Conservation (phyloP, 2,329 filamentous ascomycete species). For the Verticillium dahliae region DNA sequence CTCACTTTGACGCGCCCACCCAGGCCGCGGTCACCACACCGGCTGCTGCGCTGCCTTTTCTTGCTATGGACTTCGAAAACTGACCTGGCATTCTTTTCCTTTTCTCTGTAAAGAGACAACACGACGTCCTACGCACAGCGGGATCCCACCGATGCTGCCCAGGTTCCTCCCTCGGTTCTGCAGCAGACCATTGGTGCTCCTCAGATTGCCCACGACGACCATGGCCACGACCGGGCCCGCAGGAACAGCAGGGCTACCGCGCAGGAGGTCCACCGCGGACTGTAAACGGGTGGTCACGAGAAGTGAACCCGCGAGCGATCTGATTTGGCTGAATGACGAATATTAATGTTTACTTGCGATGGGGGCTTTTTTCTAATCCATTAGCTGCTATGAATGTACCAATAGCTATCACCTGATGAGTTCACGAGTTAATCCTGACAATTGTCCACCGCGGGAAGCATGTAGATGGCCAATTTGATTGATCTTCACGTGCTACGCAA, state of each 20-base stretch:
- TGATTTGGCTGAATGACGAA: not conserved
- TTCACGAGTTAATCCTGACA: not conserved
- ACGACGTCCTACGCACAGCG: constrained; percentile 14
- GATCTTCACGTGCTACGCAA: too few species aligned
- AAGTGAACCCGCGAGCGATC: constrained; percentile 5
- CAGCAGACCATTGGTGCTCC: constrained; percentile 39
- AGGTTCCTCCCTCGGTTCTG: constrained; percentile 50
- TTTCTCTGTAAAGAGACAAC: constrained; percentile 4
- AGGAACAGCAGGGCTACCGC: constrained; percentile 38
- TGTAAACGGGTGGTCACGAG: constrained; percentile 23
- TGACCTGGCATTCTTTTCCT: constrained; percentile 3
- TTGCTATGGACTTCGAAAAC: constrained; percentile 1
- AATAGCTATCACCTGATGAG: not conserved
- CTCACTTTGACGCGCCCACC: not conserved
- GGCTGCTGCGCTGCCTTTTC: not conserved
- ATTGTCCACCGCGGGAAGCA: not conserved
- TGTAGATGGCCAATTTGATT: too few species aligned
- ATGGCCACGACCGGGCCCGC: constrained; percentile 32
- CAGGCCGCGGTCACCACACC: not conserved
- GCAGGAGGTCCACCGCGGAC: constrained; percentile 40
- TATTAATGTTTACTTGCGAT: not conserved
- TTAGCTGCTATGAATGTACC: not conserved
- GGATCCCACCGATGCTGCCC: constrained; percentile 49
- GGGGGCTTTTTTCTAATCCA: not conserved
- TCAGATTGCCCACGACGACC: constrained; percentile 35